Conservation (phyloP, 352 stramenopile genomes). For the Peronospora belbahrii region DNA sequence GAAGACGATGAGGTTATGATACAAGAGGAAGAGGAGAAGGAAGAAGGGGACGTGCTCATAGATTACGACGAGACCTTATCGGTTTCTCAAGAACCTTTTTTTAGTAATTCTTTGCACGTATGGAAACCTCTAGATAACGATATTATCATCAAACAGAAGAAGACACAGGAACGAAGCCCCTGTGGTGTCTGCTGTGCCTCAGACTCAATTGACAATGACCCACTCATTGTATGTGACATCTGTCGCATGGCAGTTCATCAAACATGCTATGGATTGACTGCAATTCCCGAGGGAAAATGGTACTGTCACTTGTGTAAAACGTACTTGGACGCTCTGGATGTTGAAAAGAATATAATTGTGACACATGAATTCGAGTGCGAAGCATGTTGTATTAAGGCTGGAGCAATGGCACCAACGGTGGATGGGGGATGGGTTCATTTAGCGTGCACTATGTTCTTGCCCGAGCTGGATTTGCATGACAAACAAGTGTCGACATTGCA, state of each 20-base stretch:
- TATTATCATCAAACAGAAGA: neutral
- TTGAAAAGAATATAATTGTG: constrained; percentile 37
- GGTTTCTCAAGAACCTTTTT: constrained; percentile 5
- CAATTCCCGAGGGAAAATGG: constrained; percentile 67
- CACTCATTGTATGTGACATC: constrained; percentile 75
- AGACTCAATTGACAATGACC: constrained; percentile 63
- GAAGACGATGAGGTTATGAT: constrained; percentile 4
- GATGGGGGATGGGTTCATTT: constrained; percentile 63
- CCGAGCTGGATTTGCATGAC: constrained; percentile 49
- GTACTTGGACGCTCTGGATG: constrained; percentile 36
- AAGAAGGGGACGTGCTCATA: constrained; percentile 2
- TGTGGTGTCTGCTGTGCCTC: constrained; percentile 58
- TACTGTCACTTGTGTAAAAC: constrained; percentile 61
- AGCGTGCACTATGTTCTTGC: constrained; percentile 73
- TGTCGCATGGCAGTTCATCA: constrained; percentile 70
- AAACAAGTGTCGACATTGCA: constrained; percentile 17
- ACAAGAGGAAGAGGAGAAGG: constrained; percentile 3
- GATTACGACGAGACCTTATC: constrained; percentile 15
- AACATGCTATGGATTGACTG: constrained; percentile 66
- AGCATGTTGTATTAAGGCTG: constrained; percentile 44
- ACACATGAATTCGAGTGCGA: constrained; percentile 50
- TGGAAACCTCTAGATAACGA: too few species aligned
- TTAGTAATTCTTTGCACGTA: too few species aligned
- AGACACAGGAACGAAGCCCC: constrained; percentile 23
- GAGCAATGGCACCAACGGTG: constrained; percentile 42